Conservation (phyloP, 176 grass and related monocot genomes). For the Phyllostachys edulis region DNA sequence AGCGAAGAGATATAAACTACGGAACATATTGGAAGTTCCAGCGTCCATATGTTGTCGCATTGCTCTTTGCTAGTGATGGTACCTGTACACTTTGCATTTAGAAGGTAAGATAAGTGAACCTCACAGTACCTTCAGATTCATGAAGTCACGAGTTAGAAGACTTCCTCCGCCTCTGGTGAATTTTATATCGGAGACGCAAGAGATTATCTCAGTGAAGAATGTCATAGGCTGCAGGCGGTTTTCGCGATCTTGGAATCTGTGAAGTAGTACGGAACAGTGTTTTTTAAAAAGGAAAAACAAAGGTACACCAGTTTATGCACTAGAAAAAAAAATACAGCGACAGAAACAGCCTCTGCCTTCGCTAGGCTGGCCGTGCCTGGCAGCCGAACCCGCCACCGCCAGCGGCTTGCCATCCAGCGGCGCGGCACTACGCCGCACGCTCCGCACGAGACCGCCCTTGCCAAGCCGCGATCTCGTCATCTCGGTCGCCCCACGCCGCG, state of each 20-base stretch:
- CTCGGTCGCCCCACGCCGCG: no score
- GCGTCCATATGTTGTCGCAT: not conserved
- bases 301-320: no score
- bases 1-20: no score
- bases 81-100: not conserved
- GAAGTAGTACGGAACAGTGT: not conserved
- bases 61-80: not conserved
- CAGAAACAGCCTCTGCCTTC: no score
- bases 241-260: slow-evolving; percentile 54
- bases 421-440: no score
- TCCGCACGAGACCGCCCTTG: no score
- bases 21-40: not conserved
- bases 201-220: slow-evolving; percentile 74
- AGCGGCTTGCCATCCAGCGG: no score
- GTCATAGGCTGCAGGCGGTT: slow-evolving; percentile 45
- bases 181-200: slow-evolving; percentile 71
- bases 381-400: no score
- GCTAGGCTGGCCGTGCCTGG: no score
- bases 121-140: slow-evolving; percentile 68
- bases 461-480: no score
- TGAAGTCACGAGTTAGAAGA: slow-evolving; percentile 72
- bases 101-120: no score
- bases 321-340: no score
- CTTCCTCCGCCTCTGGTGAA: slow-evolving; percentile 52
- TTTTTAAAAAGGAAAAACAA: not conserved